Conservation (phyloP, 2,329 filamentous ascomycete species). For the Thelonectria rubi region DNA sequence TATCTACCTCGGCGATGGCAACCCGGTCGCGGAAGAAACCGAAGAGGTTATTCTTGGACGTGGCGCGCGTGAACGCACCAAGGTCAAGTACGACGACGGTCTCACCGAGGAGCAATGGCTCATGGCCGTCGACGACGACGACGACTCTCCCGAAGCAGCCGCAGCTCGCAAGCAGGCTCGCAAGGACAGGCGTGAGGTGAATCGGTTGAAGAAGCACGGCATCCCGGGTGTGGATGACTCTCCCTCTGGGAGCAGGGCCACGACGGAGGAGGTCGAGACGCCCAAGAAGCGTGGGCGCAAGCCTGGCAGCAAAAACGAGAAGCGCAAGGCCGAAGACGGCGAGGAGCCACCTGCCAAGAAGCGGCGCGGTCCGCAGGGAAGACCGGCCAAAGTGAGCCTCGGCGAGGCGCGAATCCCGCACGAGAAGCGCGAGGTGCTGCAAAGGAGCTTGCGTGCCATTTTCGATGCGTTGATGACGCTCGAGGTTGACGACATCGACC, state of each 20-base stretch:
- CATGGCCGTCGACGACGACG: conserved; percentile 95
- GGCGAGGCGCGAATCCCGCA: conserved; percentile 63
- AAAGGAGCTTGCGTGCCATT: conserved; percentile 78
- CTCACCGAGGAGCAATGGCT: conserved; percentile 99
- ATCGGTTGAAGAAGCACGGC: conserved; percentile 71
- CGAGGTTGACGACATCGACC: conserved; percentile 77
- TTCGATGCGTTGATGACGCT: conserved; percentile 85
- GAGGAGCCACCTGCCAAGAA: conserved; percentile 83
- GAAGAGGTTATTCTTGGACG: conserved; percentile 81
- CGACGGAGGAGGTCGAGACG: conserved; percentile 80
- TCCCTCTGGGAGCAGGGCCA: conserved; percentile 80
- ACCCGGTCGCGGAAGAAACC: conserved; percentile 79
- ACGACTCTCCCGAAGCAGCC: conserved; percentile 92
- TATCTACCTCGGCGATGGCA: conserved; percentile 90
- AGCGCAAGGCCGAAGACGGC: conserved; percentile 85
- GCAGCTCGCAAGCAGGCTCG: conserved; percentile 89
- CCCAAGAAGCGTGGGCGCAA: conserved; percentile 89
- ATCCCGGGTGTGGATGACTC: conserved; percentile 73
- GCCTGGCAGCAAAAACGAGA: conserved; percentile 75
- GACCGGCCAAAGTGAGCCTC: conserved; percentile 67
- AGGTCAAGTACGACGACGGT: conserved; percentile 95
- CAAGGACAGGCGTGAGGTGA: conserved; percentile 80
- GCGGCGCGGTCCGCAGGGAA: conserved; percentile 75
- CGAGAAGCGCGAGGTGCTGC: conserved; percentile 78
- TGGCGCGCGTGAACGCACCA: conserved; percentile 92